Evolutionary conservation across 805 yeast genomes (phyloP).

Genomic region (Tetrapisispora iriomotensis): DNA sequence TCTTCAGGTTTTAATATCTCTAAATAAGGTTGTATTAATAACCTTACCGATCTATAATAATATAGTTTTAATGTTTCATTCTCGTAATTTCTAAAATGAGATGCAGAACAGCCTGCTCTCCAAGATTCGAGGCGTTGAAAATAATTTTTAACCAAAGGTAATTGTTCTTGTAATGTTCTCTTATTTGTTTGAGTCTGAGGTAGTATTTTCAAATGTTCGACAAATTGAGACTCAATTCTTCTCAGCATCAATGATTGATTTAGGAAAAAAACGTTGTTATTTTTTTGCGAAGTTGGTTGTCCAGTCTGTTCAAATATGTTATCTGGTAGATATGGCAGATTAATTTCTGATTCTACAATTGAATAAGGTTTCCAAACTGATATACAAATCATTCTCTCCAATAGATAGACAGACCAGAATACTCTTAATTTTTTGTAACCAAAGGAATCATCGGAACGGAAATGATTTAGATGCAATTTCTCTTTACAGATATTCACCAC

Average conservation of each 20-base stretch:
- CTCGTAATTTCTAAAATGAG: constrained; percentile 36
- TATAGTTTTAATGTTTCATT: constrained; percentile 49
- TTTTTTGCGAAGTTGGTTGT: not conserved
- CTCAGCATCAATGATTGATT: constrained; percentile 48
- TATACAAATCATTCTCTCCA: constrained; percentile 51
- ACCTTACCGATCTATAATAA: constrained; percentile 50
- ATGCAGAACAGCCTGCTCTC: constrained; percentile 38
- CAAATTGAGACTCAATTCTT: constrained; percentile 50
- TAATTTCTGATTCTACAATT: constrained; percentile 40
- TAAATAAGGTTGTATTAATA: constrained; percentile 53
- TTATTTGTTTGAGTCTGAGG: constrained; percentile 14
- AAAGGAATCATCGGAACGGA: constrained; percentile 17
- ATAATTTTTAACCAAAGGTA: constrained; percentile 42
- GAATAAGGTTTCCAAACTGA: constrained; percentile 54
- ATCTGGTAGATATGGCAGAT: constrained; percentile 34
- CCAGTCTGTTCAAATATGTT: not conserved
- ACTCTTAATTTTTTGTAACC: constrained; percentile 39
- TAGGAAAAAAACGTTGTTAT: constrained; percentile 36
- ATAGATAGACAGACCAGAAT: constrained; percentile 54
- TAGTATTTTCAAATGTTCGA: constrained; percentile 40
- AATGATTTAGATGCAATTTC: constrained; percentile 19
- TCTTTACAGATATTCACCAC: constrained; percentile 37
- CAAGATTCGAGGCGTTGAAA: constrained; percentile 48
- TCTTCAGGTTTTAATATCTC: constrained; percentile 55
- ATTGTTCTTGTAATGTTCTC: constrained; percentile 27